Evolutionary conservation across 2,329 filamentous ascomycete species (phyloP), one percentile per base, ranked within the genome.

Genomic region (Neofusicoccum parvum): DNA sequence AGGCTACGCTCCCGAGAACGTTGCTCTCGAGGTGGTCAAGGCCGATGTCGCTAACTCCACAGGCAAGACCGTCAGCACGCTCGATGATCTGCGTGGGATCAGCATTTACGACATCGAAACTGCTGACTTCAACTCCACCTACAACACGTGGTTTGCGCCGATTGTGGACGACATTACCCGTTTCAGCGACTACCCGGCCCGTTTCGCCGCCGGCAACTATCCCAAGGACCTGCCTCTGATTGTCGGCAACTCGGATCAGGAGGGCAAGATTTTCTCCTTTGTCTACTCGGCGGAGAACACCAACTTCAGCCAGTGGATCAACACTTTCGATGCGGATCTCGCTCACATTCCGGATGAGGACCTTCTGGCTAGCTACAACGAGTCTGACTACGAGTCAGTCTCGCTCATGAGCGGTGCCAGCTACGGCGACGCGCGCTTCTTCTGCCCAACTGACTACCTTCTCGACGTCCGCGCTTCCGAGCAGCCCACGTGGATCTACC

Each of bases 401-500:
- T 76, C 80, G 3, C 74, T 77, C 11, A 77, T 78, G 67, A 81
- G 79, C 66, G 81, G 81, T 15, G 71, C 72, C 0, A 80, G 82
- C 70, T 74, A 74, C 49, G 81, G 80, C 34, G 81, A 83, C 17
- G 81, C 79, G 3, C 80, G 80, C 11, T 83, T 83, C 73, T 77
- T 81, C 69, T 83, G 81, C 67, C 68, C 72, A 1, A 69, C 72
- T 3, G 71, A 74, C 45, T 70, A 74, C 54, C 70, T 82, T 11
- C 67, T 78, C 34, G 78, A 81, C 65, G 46, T 81, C 23, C 79
- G 80, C 50, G 78, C 75, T 64, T 43, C 67, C 10, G 15, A 63
- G 5, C 80, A 81, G 67, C 67, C 76, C 6, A 81, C 79, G 0
- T 82, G 80, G 80, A 72, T 73, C 3, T 82, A 82, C 69, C 78